These are phyloP conservation scores for Funneliformis caledonium DNA, from an alignment of 371 early-diverging fungal species.

Conservation along the genomic window DNA sequence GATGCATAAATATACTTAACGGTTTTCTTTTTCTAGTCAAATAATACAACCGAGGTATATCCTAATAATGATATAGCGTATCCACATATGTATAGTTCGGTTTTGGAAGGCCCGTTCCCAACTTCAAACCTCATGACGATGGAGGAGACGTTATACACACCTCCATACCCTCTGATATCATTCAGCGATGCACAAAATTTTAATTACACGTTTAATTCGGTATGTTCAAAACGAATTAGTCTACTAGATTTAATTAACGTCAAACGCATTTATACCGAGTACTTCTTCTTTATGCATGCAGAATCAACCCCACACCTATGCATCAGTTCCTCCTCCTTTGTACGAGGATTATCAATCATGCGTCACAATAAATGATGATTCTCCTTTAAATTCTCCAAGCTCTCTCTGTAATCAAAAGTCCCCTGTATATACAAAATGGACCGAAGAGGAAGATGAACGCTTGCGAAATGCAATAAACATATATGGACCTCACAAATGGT, in stretches of 20 bases:
- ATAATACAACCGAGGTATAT: not conserved
- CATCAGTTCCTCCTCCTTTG: not conserved
- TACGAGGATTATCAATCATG: constrained; percentile 11
- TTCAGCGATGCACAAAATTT: not conserved
- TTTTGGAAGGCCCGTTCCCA: not conserved
- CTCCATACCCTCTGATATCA: not conserved
- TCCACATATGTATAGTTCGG: not conserved
- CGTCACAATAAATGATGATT: not conserved
- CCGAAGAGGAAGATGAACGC: constrained; percentile 40
- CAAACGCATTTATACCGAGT: too few relatives aligned
- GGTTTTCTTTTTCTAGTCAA: not conserved
- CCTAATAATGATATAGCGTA: not conserved
- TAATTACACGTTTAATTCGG: not conserved
- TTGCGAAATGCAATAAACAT: constrained; percentile 42
- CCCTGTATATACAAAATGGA: constrained; percentile 41
- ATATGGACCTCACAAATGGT: constrained; percentile 67
- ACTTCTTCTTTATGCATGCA: not conserved
- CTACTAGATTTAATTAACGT: not conserved
- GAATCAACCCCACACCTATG: not conserved
- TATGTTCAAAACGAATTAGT: not conserved
- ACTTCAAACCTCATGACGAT: not conserved
- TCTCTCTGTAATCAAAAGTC: constrained; percentile 27
- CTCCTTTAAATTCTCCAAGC: not conserved
- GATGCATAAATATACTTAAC: too few relatives aligned
- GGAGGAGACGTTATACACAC: not conserved